These are phyloP conservation scores for Sporisorium graminicola DNA, from an alignment of 1,284 basidiomycete genomes.

Conservation along the genomic window DNA sequence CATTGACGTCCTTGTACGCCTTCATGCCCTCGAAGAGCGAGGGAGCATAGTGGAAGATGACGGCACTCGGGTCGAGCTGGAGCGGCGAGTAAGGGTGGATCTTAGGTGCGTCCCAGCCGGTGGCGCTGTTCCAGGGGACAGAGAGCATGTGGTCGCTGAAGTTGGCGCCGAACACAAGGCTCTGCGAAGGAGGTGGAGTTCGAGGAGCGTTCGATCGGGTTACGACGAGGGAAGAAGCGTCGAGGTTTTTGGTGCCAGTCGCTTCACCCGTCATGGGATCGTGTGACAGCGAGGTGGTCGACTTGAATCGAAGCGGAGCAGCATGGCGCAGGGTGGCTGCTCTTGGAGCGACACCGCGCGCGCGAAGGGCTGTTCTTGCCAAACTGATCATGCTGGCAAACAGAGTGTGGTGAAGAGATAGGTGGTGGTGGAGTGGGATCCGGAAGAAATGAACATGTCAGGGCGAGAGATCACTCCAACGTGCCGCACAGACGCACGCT, in stretches of 20 bases:
- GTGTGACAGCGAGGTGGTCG: slow-evolving; percentile 25
- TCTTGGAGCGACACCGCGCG: slow-evolving; percentile 9
- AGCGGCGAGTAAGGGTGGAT: slow-evolving; percentile 87
- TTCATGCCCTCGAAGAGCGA: slow-evolving; percentile 96
- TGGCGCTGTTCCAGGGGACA: slow-evolving; percentile 80
- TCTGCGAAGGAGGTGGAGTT: slow-evolving; percentile 44
- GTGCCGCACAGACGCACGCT: background rate
- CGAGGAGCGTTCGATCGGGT: slow-evolving; percentile 38
- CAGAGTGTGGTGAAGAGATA: background rate
- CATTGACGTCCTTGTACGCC: slow-evolving; percentile 85
- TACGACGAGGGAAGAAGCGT: slow-evolving; percentile 45
- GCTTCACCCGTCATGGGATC: slow-evolving; percentile 66
- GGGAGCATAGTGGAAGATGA: slow-evolving; percentile 92
- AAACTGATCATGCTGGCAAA: slow-evolving; percentile 20
- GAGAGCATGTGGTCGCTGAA: slow-evolving; percentile 93
- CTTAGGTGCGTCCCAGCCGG: slow-evolving; percentile 85
- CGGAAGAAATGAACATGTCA: slow-evolving; percentile 1
- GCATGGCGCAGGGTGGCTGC: slow-evolving; percentile 4
- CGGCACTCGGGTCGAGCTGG: slow-evolving; percentile 82
- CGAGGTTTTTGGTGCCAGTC: slow-evolving; percentile 46
- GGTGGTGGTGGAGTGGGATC: background rate
- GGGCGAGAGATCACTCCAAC: no score
- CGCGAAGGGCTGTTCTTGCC: slow-evolving; percentile 39
- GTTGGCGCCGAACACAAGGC: slow-evolving; percentile 73
- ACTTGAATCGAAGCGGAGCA: slow-evolving; percentile 21